Conservation (phyloP, 495 filamentous ascomycete genomes). For the Penicillium cinerascens region DNA sequence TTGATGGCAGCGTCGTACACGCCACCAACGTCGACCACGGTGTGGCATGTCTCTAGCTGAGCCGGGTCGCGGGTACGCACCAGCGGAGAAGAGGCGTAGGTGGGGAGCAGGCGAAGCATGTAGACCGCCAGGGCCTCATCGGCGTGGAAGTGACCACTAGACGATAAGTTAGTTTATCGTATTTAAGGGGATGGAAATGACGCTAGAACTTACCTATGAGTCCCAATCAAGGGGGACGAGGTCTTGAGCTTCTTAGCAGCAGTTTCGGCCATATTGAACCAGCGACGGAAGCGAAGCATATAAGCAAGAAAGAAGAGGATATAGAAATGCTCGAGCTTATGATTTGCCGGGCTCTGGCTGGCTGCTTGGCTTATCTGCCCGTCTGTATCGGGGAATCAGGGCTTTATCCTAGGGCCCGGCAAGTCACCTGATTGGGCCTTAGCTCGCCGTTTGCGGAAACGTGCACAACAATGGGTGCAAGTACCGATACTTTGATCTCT, state of each 20-base stretch:
- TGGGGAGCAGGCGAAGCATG: constrained; percentile 85
- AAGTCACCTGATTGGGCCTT: constrained; percentile 1
- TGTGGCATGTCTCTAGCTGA: constrained; percentile 77
- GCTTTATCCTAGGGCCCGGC: constrained; percentile 11
- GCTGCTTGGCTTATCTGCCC: constrained; percentile 18
- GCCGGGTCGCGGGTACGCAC: constrained; percentile 83
- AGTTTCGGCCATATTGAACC: constrained; percentile 57
- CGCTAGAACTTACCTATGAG: constrained; percentile 70
- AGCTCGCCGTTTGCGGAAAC: neutral
- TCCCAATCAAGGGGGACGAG: constrained; percentile 67
- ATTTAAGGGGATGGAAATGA: neutral
- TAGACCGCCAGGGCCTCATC: constrained; percentile 98
- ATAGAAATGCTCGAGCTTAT: constrained; percentile 2
- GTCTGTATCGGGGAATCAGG: constrained; percentile 24
- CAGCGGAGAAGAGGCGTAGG: constrained; percentile 70
- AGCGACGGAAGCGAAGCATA: constrained; percentile 31
- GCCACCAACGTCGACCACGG: constrained; percentile 92
- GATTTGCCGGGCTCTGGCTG: constrained; percentile 20
- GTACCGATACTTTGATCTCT: neutral
- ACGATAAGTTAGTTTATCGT: neutral
- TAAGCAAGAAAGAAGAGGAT: constrained; percentile 3
- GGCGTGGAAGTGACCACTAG: constrained; percentile 87
- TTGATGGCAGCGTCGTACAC: constrained; percentile 73
- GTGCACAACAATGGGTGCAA: neutral
- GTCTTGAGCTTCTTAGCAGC: constrained; percentile 70